A percentile compares a stretch with the other conserved stretches of the same genome.
phyloP scores from a whole-genome alignment of 768 basidiomycete genomes.

The Suillus subalutaceus region DNA sequence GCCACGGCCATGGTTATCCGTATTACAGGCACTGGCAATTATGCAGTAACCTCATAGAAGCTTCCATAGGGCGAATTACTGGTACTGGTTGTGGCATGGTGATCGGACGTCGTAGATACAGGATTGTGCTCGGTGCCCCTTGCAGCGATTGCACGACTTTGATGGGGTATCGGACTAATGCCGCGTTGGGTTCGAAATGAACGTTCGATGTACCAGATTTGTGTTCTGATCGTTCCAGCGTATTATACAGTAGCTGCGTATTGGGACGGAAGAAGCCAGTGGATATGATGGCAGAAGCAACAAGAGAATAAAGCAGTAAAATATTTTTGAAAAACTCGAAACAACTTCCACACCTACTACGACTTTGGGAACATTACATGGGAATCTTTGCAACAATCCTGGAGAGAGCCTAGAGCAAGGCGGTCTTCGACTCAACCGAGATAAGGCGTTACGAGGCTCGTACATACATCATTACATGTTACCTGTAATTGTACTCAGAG shows the following conservation, averaged over 20 bases:
- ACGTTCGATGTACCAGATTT: not conserved
- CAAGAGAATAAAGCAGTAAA: not conserved
- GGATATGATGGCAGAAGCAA: slow-evolving; percentile 10
- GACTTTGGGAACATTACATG: slow-evolving; percentile 2
- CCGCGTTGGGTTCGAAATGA: slow-evolving; percentile 1
- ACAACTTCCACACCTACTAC: slow-evolving; percentile 2
- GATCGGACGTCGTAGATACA: not conserved
- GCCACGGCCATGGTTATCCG: not conserved
- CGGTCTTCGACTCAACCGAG: not conserved
- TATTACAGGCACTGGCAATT: not conserved
- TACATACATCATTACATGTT: not conserved
- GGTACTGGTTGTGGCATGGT: not conserved
- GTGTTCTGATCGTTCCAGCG: not conserved
- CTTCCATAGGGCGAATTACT: not conserved
- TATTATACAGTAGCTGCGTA: slow-evolving; percentile 5
- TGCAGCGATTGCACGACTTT: not conserved
- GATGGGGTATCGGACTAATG: not conserved
- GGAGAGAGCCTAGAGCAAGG: not conserved
- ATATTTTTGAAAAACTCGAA: slow-evolving; percentile 1
- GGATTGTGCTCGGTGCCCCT: not conserved
- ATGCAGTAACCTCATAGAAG: not conserved
- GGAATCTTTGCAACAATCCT: slow-evolving; percentile 6
- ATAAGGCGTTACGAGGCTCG: not conserved
- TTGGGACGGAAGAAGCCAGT: slow-evolving; percentile 1
- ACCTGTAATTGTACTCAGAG: not conserved